Conservation (phyloP, 768 basidiomycete species). For the Leccinum rimulosum region DNA sequence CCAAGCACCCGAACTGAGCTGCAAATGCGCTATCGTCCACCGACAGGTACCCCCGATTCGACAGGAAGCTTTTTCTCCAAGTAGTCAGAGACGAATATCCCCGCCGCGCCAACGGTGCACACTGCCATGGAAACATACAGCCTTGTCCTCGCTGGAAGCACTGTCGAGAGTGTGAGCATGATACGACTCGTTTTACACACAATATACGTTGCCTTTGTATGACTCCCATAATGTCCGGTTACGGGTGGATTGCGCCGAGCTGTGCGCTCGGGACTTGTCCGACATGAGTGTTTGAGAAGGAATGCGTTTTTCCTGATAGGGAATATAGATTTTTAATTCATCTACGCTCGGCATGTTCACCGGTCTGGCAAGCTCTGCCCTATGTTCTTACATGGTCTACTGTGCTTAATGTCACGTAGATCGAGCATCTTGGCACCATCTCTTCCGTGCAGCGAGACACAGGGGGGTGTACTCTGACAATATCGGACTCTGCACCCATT, state of each 20-base stretch:
- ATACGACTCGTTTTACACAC: constrained; percentile 4
- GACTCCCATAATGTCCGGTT: constrained; percentile 40
- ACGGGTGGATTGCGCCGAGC: constrained; percentile 5
- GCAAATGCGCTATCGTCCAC: constrained; percentile 5
- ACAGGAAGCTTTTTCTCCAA: constrained; percentile 43
- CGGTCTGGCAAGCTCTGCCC: constrained; percentile 56
- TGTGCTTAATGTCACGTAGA: constrained; percentile 43
- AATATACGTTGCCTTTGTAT: constrained; percentile 36
- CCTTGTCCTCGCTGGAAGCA: constrained; percentile 52
- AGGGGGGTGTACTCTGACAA: constrained; percentile 80
- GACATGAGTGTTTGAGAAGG: constrained; percentile 17
- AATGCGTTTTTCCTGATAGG: background rate
- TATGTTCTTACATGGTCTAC: background rate
- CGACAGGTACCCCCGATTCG: background rate
- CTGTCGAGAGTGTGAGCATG: constrained; percentile 32
- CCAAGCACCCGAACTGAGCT: background rate
- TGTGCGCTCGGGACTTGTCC: background rate
- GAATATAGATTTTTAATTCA: background rate
- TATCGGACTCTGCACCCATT: constrained; percentile 68
- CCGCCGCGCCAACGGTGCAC: constrained; percentile 45
- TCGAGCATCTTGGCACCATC: constrained; percentile 86
- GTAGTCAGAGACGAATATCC: constrained; percentile 49
- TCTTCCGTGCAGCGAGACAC: constrained; percentile 57
- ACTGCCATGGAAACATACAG: constrained; percentile 48
- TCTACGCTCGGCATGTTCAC: constrained; percentile 61